These are phyloP conservation scores for Candida andamanensis DNA, from an alignment of 805 yeast genomes.

Conservation along the genomic window DNA sequence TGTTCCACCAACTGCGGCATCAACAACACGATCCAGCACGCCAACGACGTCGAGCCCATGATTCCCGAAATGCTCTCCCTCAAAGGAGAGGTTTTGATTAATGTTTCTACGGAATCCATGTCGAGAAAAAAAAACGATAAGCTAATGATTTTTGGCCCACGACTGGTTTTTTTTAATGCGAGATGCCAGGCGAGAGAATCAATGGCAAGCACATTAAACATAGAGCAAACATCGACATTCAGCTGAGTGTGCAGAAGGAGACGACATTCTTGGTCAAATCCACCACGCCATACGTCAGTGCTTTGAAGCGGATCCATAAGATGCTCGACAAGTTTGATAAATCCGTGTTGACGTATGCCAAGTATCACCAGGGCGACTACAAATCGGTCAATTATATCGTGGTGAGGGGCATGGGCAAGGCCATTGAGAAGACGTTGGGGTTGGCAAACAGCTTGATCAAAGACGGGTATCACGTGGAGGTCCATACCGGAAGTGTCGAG, in stretches of 20 bases:
- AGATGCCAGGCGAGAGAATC: too few relatives aligned
- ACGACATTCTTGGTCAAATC: conserved; percentile 56
- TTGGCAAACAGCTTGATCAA: conserved; percentile 60
- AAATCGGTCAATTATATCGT: conserved; percentile 44
- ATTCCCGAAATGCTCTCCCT: conserved; percentile 52
- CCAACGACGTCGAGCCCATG: conserved; percentile 66
- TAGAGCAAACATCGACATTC: conserved; percentile 43
- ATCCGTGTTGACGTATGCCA: conserved; percentile 12
- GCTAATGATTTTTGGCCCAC: too few relatives aligned
- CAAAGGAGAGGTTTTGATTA: too few relatives aligned
- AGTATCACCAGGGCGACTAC: conserved; percentile 28
- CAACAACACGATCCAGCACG: conserved; percentile 74
- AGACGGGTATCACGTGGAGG: conserved; percentile 50
- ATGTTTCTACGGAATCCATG: too few relatives aligned
- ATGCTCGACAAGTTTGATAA: conserved; percentile 41
- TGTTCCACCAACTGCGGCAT: conserved; percentile 78
- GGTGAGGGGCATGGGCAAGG: conserved; percentile 68
- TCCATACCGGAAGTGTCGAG: conserved; percentile 58
- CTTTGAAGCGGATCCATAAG: conserved; percentile 59
- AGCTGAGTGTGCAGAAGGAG: conserved; percentile 37
- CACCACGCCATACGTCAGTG: conserved; percentile 67
- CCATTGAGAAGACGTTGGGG: conserved; percentile 59
- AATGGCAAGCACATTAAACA: conserved; percentile 46
- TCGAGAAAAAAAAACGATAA: too few relatives aligned
- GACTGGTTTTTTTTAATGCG: too few relatives aligned